Evolutionary conservation across 805 yeast genomes (phyloP), one percentile per base, ranked within the genome.

Genomic region (Hyphopichia homilentoma): DNA sequence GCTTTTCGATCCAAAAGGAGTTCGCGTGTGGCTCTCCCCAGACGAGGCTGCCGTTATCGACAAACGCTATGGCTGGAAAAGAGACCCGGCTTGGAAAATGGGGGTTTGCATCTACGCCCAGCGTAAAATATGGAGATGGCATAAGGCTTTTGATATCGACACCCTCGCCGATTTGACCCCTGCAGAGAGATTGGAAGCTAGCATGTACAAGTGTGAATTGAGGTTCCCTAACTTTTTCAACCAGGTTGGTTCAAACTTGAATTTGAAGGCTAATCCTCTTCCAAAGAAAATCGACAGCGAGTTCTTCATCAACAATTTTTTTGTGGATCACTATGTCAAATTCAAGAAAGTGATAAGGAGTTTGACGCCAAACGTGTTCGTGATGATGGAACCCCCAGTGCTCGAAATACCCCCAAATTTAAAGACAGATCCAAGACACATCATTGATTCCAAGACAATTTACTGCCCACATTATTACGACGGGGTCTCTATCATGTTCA

Each of bases 391-490:
- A 55, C 81, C 94, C 1, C 95, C 95, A 1, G 93, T 84, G 2
- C 63, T 89, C 39, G 81, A 78, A 44, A 50, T 71, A 3, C 96
- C 96, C 0, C 96, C 97, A 2, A 52, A 58, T 7, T 55, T 85
- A 39, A 69, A 68, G 37, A 70, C 68, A 8, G 68, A 74, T 25
- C 52, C 60, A 1, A 51, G 68, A 8, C 52, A 64, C 3, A 50
- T 79, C n/a, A 51, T 83, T 9, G 93, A 84, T 47, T 52, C 64
- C 1, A 73, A 72, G 31, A 80, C 90, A 0, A 77, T 84, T 2
- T 81, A 80, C 45, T 79, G 95, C 13, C 93, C 95, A 2, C 98
- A 90, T 58, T 90, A 81, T 54, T 90, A 90, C 53, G 98, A 90
- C 54, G 98, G 97, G 0, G 73, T 90, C 79, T 84, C 97, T 2